Conservation (phyloP, 495 filamentous ascomycete species). For the Copromyces sp. region DNA sequence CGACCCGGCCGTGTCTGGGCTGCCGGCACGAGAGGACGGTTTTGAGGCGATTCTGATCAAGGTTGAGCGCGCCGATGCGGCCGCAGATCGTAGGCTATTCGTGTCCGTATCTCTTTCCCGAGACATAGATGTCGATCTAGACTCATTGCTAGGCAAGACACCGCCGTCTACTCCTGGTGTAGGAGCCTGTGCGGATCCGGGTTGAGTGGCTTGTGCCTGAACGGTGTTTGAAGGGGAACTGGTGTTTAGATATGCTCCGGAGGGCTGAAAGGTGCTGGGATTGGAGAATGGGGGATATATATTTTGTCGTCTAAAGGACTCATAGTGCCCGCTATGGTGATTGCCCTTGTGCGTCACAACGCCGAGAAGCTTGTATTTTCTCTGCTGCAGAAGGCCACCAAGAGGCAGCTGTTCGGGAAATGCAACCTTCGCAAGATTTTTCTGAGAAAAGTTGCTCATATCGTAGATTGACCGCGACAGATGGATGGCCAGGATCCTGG, state of each 20-base stretch:
- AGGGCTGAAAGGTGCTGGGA: slow-evolving; percentile 61
- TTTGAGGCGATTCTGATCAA: slow-evolving; percentile 27
- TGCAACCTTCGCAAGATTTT: slow-evolving; percentile 86
- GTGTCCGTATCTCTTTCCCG: slow-evolving; percentile 24
- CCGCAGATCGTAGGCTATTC: slow-evolving; percentile 32
- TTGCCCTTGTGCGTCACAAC: slow-evolving; percentile 92
- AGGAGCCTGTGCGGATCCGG: slow-evolving; percentile 21
- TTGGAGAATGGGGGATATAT: slow-evolving; percentile 65
- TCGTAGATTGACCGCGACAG: slow-evolving; percentile 89
- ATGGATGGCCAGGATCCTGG: slow-evolving; percentile 83
- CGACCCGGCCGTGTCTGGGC: slow-evolving; percentile 1
- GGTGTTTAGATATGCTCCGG: slow-evolving; percentile 47
- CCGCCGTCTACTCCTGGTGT: slow-evolving; percentile 15
- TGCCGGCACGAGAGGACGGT: slow-evolving; percentile 10
- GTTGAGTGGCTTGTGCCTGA: slow-evolving; percentile 31
- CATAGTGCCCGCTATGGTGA: slow-evolving; percentile 94
- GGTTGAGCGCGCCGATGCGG: slow-evolving; percentile 32
- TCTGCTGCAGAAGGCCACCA: slow-evolving; percentile 66
- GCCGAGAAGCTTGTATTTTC: slow-evolving; percentile 74
- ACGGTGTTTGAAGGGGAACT: not conserved
- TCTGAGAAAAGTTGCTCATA: slow-evolving; percentile 58
- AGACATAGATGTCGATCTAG: slow-evolving; percentile 19
- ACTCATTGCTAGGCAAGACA: slow-evolving; percentile 28
- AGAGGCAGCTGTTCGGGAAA: slow-evolving; percentile 80
- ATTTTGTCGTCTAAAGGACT: slow-evolving; percentile 87